A percentile compares a stretch with the other conserved stretches of the same genome.
Evolutionary conservation across 371 early-diverging fungal species (phyloP).

Genomic region (Mucor sp.): DNA sequence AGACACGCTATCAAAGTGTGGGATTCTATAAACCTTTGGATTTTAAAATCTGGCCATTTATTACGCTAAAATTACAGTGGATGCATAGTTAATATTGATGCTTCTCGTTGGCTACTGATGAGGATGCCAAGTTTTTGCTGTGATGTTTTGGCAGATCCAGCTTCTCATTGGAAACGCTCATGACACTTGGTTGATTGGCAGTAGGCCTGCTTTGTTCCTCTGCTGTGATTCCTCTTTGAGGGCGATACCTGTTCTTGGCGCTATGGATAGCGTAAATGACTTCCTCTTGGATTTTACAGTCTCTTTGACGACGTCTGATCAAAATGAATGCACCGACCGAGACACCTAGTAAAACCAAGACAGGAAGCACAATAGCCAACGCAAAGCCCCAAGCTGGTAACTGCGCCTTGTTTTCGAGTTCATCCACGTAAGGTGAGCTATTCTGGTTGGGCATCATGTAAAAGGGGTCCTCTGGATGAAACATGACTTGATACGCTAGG

Average conservation of each 20-base stretch:
- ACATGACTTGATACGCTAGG: conserved; percentile 53
- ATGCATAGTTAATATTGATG: background rate
- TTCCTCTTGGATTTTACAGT: background rate
- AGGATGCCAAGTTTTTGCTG: background rate
- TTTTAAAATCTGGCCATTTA: too few species aligned
- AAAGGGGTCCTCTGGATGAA: conserved; percentile 7
- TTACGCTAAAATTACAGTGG: background rate
- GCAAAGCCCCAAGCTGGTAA: conserved; percentile 3
- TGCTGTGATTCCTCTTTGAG: background rate
- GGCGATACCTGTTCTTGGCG: background rate
- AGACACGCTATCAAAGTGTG: conserved; percentile 9
- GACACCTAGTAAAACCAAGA: background rate
- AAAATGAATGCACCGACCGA: background rate
- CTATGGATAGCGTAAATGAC: background rate
- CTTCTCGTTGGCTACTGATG: background rate
- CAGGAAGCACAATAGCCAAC: background rate
- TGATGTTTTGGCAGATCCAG: background rate
- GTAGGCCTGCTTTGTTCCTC: background rate
- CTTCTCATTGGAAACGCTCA: background rate
- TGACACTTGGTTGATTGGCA: background rate
- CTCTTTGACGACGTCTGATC: background rate
- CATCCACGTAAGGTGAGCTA: background rate
- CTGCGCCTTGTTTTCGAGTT: background rate
- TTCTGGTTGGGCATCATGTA: background rate
- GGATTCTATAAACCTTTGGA: background rate